These are phyloP conservation scores for Plantago rigida DNA, from an alignment of 305 asterid species.

Conservation along the genomic window DNA sequence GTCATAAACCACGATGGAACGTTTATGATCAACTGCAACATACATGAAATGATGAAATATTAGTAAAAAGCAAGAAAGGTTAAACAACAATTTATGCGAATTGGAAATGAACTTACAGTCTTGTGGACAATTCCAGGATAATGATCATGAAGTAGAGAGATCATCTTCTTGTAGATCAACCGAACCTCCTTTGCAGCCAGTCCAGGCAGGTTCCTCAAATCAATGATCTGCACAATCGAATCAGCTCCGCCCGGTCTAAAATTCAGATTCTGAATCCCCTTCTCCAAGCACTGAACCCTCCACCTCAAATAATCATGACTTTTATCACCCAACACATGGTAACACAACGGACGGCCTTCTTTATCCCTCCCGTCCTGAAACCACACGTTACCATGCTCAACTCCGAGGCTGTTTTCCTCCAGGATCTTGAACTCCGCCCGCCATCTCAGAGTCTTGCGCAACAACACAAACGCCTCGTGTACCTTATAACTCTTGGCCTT, in stretches of 20 bases:
- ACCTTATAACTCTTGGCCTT: conserved; percentile 49
- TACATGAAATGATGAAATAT: conserved; percentile 7
- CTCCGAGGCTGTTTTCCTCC: conserved; percentile 24
- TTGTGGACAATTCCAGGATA: conserved; percentile 69
- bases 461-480: conserved; percentile 47
- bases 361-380: conserved; percentile 44
- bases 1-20: conserved; percentile 69
- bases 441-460: conserved; percentile 53
- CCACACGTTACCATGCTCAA: conserved; percentile 40
- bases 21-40: conserved; percentile 61
- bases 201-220: conserved; percentile 47
- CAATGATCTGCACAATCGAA: conserved; percentile 55
- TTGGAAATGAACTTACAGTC: conserved; percentile 37
- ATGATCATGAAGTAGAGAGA: conserved; percentile 42
- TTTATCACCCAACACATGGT: conserved; percentile 29
- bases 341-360: conserved; percentile 64
- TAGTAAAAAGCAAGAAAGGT: neutral
- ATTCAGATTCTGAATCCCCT: conserved; percentile 45
- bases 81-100: neutral
- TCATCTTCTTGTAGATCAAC: conserved; percentile 44
- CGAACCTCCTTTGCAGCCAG: conserved; percentile 42
- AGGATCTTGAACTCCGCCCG: conserved; percentile 35
- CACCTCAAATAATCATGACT: conserved; percentile 47
- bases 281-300: conserved; percentile 59
- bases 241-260: conserved; percentile 55